Base-by-base conservation (phyloP, 2,329 filamentous ascomycete species). In the Bipolaris sorokiniana region DNA sequence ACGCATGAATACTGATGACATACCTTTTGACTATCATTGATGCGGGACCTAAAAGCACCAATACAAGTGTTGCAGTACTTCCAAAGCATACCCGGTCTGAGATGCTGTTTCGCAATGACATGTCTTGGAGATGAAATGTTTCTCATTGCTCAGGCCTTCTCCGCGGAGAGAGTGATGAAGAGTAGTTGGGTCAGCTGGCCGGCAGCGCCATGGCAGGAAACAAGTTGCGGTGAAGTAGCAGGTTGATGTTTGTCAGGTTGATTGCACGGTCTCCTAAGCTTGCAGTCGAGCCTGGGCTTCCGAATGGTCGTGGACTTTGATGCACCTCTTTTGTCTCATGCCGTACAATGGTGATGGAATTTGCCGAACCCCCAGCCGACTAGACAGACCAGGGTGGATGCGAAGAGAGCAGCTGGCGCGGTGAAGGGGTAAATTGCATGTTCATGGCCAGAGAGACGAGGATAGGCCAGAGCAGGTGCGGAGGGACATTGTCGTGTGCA, bases 151-250 rank as follows among this genome's bases (percentile, higher is more conserved):
- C 26, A 37, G 13, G 44, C 54, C 54, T 20, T 46, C 50, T 23
- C 53, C 40, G 23, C 28, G 26, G 16, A 59, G 34, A 26, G 49
- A 54, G 26, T 42, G 16, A 10, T 50, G 49, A 50, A 53, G 10
- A 52, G 37, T 13, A 54, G 23, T 23, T 59, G 13, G 34, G 20
- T 56, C 22, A 26, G 7, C 11, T 7, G 22, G 10, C 13, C 1
- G 10, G 11, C 22, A 42, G 22, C 22, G 6, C 34, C 15, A 15
- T 13, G 22, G 23, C 34, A 47, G 16, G 28, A 31, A 5, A 31
- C 5, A 37, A 22, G 31, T 13, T 38, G 16, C 9, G 45, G 13
- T 41, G 16, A 10, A 34, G 31, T 42, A 46, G 28, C 51, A 49
- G 26, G 7, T 36, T 22, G 45, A 37, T 7, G 20, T 28, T 7